Base-by-base conservation (phyloP, 179 eudicot species). In the Pouteria campechiana region DNA sequence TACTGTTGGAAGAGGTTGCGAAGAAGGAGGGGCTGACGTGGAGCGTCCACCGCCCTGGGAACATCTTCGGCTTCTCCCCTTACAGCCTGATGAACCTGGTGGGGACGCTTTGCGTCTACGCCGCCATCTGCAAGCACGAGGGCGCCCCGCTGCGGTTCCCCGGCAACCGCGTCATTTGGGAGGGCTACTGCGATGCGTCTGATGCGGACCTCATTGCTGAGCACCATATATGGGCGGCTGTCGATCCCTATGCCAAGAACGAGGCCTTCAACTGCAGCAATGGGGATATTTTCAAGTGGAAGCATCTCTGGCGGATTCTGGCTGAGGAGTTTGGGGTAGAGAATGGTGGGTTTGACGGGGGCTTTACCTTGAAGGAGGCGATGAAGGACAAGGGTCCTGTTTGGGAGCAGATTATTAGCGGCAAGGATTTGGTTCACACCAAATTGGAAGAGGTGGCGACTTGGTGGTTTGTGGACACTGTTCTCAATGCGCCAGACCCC, bases 221-320 rank as follows among this genome's bases (percentile, higher is more conserved):
- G 55, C 75, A 69, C 13, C 64, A 69, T 30, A 69, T 69, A 18
- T 69, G 75, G 75, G 66, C 75, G 2, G 67, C 75, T 5, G 75
- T 69, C 22, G 75, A 64, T 37, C 66, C 75, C 0, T 36, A 64
- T 7, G 75, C 70, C 6, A 63, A 58, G 65, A 68, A 63, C 23
- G 74, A 68, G 41, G 74, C 74, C 1, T 68, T 68, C 32, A 68
- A 68, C 16, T 51, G 58, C 33, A 68, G 69, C 45, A 68, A 68
- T 12, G 73, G 73, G 4, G 73, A 68, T 14, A 65, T 57, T 37
- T 68, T 68, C 46, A 68, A 57, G 55, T 68, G 73, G 73, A 68
- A 68, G 58, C 73, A 68, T 43, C 49, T 68, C 27, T 68, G 73
- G 73, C 46, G 38, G 28, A 50, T 68, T 33, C 17, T 68, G 57